A percentile compares a stretch with the other conserved stretches of the same genome.
Conservation (phyloP, 441 rosid genomes). For the Gossypium gossypioides region DNA sequence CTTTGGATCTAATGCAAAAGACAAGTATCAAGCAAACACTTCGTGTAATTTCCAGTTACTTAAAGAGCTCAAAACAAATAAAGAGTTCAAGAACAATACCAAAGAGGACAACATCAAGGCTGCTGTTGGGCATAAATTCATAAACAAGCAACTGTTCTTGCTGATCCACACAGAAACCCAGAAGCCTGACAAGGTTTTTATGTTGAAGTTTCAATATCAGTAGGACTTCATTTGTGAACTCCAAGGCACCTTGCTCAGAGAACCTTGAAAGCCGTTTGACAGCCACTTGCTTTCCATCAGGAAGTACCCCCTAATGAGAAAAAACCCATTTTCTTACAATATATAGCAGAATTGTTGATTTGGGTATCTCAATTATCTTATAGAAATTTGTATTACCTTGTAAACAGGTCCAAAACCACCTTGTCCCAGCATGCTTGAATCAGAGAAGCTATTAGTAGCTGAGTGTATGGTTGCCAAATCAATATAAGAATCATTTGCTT, state of each 20-base stretch:
- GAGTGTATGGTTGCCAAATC: slow-evolving; percentile 6
- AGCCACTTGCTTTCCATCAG: slow-evolving; percentile 34
- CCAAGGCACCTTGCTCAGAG: slow-evolving; percentile 27
- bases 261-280: slow-evolving; percentile 36
- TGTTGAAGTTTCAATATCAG: slow-evolving; percentile 35
- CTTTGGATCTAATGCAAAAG: slow-evolving; percentile 16
- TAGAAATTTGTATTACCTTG: slow-evolving; percentile 8
- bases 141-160: slow-evolving; percentile 30
- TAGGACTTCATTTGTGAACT: slow-evolving; percentile 31
- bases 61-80: neutral
- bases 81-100: slow-evolving; percentile 17
- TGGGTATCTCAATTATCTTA: neutral
- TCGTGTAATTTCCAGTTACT: neutral
- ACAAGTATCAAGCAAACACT: neutral
- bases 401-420: slow-evolving; percentile 20
- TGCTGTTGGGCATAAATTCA: slow-evolving; percentile 32
- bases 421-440: slow-evolving; percentile 18
- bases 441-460: slow-evolving; percentile 15
- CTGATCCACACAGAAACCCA: slow-evolving; percentile 27
- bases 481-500: slow-evolving; percentile 11
- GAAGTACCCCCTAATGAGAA: slow-evolving; percentile 23
- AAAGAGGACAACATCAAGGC: slow-evolving; percentile 31
- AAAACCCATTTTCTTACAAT: neutral
- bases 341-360: neutral
- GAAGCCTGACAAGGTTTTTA: slow-evolving; percentile 29